These are phyloP conservation scores for Mycena indigotica DNA, from an alignment of 768 basidiomycete species.

Conservation along the genomic window DNA sequence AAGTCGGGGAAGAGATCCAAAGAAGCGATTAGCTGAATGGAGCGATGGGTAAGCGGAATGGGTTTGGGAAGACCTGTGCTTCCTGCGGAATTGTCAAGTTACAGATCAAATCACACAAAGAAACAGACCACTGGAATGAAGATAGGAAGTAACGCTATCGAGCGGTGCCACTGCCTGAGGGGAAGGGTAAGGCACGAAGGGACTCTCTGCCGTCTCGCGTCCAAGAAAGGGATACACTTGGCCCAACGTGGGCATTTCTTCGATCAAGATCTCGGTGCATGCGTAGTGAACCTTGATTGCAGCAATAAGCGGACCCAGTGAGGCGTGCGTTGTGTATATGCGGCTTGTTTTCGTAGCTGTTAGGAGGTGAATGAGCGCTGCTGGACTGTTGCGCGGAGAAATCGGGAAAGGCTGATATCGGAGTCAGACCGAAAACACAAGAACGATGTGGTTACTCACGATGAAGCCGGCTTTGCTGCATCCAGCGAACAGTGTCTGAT, in stretches of 20 bases:
- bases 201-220: slow-evolving; percentile 21
- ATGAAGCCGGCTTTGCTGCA: slow-evolving; percentile 37
- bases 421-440: not conserved
- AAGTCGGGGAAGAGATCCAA: not conserved
- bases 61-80: slow-evolving; percentile 19
- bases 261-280: slow-evolving; percentile 23
- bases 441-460: slow-evolving; percentile 24
- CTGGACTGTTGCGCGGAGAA: slow-evolving; percentile 40
- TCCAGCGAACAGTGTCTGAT: slow-evolving; percentile 43
- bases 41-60: slow-evolving; percentile 13
- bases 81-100: not conserved
- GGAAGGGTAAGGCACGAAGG: slow-evolving; percentile 32
- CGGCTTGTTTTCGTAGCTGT: slow-evolving; percentile 30
- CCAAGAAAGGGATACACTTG: slow-evolving; percentile 46
- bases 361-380: slow-evolving; percentile 38
- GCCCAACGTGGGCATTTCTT: slow-evolving; percentile 37
- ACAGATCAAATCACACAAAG: not conserved
- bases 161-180: slow-evolving; percentile 2
- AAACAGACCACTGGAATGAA: slow-evolving; percentile 37
- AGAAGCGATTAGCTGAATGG: not conserved
- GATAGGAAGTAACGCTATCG: slow-evolving; percentile 35
- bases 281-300: slow-evolving; percentile 18
- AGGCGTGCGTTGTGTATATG: not conserved
- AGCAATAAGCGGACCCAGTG: slow-evolving; percentile 28
- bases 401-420: slow-evolving; percentile 40